Conservation (phyloP, 169 alveolate species). For the Eimeria falciformis region DNA sequence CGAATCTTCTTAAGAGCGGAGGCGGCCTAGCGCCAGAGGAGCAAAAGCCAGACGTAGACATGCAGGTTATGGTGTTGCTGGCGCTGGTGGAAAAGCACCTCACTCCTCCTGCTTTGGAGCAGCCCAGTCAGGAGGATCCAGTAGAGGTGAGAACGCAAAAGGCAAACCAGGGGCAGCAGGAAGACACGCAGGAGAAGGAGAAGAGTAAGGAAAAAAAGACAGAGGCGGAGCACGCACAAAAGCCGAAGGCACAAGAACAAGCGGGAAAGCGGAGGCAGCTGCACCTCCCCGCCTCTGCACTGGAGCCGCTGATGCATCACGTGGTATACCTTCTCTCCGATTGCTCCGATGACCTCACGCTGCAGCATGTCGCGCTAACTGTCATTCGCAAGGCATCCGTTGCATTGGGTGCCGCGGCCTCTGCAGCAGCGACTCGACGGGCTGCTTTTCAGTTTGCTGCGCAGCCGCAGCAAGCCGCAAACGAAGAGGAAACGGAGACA, state of each 20-base stretch:
- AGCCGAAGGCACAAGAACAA: not conserved
- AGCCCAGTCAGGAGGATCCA: not conserved
- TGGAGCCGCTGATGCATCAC: constrained; percentile 61
- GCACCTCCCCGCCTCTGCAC: constrained; percentile 36
- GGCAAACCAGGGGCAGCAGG: not conserved
- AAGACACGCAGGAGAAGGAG: not conserved
- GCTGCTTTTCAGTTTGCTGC: not conserved
- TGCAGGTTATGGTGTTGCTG: constrained; percentile 70
- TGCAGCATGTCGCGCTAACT: constrained; percentile 71
- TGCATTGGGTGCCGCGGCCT: constrained; percentile 61
- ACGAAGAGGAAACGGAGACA: not conserved
- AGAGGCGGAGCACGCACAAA: not conserved
- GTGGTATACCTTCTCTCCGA: constrained; percentile 61
- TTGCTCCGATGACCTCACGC: constrained; percentile 56
- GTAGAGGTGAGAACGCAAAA: not conserved
- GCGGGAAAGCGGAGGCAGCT: not conserved
- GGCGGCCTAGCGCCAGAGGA: constrained; percentile 55
- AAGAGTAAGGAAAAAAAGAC: not conserved
- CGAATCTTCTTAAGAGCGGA: constrained; percentile 25
- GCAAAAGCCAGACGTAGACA: constrained; percentile 73
- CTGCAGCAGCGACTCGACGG: constrained; percentile 43
- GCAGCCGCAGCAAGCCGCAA: not conserved
- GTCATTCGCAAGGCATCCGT: constrained; percentile 43
- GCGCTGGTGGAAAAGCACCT: constrained; percentile 57
- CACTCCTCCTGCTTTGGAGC: constrained; percentile 30